Conservation (phyloP, 73 alveolate species). For the Paramecium caudatum region DNA sequence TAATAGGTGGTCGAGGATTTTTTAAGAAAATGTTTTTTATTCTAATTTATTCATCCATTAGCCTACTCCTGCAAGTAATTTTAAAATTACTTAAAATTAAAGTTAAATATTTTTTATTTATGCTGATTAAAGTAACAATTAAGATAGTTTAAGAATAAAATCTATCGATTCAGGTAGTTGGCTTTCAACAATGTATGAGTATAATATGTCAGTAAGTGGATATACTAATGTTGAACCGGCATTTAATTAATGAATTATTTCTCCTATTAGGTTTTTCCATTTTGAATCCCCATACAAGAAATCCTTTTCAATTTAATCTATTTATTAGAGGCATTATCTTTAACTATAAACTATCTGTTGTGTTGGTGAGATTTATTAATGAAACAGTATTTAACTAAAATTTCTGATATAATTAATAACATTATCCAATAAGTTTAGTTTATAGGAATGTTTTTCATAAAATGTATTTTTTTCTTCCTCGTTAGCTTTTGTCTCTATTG, state of each 20-base stretch:
- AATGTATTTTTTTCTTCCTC: not conserved
- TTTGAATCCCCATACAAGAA: conserved; percentile 30
- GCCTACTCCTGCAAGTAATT: not conserved
- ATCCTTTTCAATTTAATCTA: not conserved
- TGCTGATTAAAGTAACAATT: not conserved
- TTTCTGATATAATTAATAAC: not conserved
- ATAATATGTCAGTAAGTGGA: not conserved
- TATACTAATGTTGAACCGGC: not conserved
- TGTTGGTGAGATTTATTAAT: not conserved
- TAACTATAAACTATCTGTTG: not conserved
- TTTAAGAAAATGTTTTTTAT: not conserved
- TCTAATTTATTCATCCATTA: conserved; percentile 16
- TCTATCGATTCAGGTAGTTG: conserved; percentile 25
- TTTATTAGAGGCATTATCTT: not conserved
- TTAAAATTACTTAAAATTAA: not conserved
- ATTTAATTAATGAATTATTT: conserved; percentile 21
- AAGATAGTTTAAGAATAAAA: conserved; percentile 2
- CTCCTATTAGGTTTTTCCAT: conserved; percentile 31
- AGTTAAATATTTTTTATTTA: not conserved
- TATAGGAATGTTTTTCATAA: not conserved
- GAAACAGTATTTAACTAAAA: not conserved
- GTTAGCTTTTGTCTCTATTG: conserved; percentile 13
- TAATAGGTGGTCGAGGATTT: not conserved
- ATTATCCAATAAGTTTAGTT: not conserved
- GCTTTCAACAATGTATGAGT: not conserved